phyloP scores from a whole-genome alignment of 1,284 basidiomycete genomes.

The Cronartium ribicola region DNA sequence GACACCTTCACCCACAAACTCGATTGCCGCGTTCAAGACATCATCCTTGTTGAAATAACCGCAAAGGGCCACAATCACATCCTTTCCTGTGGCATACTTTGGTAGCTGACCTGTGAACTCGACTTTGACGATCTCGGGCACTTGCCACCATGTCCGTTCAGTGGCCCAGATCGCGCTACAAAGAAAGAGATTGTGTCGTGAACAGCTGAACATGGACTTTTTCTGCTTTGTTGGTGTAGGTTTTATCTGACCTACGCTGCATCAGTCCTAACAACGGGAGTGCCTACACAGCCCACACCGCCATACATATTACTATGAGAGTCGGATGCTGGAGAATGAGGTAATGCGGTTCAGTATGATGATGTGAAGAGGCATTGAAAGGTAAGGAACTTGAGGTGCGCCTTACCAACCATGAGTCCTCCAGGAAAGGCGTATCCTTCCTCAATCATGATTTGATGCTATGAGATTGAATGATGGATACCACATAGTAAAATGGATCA shows the following conservation, averaged over 20 bases:
- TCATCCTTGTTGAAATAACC: conserved; percentile 96
- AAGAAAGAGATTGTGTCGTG: background rate
- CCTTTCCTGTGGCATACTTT: conserved; percentile 92
- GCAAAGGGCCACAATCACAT: conserved; percentile 95
- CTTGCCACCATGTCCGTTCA: conserved; percentile 99
- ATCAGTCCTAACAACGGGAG: conserved; percentile 66
- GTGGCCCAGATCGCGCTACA: conserved; percentile 88
- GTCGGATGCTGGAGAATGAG: conserved; percentile 70
- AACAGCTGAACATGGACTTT: conserved; percentile 47
- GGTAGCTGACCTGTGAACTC: conserved; percentile 77
- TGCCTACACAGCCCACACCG: conserved; percentile 93
- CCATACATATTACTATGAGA: conserved; percentile 99
- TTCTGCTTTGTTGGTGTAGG: conserved; percentile 60
- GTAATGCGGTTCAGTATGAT: background rate
- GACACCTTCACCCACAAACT: conserved; percentile 94
- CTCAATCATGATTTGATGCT: conserved; percentile 85
- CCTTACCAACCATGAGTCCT: conserved; percentile 65
- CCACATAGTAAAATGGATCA: background rate
- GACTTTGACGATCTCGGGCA: conserved; percentile 92
- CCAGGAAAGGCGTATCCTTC: conserved; percentile 92
- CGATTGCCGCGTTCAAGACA: conserved; percentile 95
- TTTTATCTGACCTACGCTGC: conserved; percentile 13
- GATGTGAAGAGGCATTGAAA: background rate
- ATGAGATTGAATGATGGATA: background rate
- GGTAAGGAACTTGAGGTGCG: background rate